These are phyloP conservation scores for Radiomyces spectabilis DNA, from an alignment of 192 early-diverging fungal genomes.

Conservation along the genomic window DNA sequence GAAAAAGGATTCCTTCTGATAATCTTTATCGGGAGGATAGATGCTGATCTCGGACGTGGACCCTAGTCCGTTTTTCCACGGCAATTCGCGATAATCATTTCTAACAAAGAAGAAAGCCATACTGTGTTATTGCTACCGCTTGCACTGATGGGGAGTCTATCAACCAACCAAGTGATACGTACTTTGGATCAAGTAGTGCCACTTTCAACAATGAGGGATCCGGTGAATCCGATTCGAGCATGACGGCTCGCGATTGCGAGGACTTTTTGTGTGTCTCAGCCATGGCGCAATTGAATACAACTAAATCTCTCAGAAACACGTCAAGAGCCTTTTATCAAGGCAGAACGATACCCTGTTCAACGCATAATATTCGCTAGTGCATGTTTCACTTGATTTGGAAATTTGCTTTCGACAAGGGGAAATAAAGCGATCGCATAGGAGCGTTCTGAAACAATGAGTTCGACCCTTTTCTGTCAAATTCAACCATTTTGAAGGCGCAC, in stretches of 20 bases:
- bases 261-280: too few relatives aligned
- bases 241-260: background rate
- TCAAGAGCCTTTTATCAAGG: too few relatives aligned
- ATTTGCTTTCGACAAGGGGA: too few relatives aligned
- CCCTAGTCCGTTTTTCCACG: conserved; percentile 59
- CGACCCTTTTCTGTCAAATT: too few relatives aligned
- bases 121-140: background rate
- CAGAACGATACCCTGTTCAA: too few relatives aligned
- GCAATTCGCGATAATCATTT: conserved; percentile 11
- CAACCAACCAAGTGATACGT: background rate
- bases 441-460: too few relatives aligned
- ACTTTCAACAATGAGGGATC: conserved; percentile 8
- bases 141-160: background rate
- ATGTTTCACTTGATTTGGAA: too few relatives aligned
- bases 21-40: conserved; percentile 33
- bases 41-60: conserved; percentile 49
- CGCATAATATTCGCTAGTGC: too few relatives aligned
- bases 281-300: too few relatives aligned
- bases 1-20: conserved; percentile 40
- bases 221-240: conserved; percentile 17
- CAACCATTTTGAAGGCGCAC: too few relatives aligned
- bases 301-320: too few relatives aligned
- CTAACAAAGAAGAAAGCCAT: background rate
- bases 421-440: too few relatives aligned
- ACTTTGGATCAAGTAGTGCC: background rate